Conservation (phyloP, 163 green algal genomes). For the Chlorella variabilis region DNA sequence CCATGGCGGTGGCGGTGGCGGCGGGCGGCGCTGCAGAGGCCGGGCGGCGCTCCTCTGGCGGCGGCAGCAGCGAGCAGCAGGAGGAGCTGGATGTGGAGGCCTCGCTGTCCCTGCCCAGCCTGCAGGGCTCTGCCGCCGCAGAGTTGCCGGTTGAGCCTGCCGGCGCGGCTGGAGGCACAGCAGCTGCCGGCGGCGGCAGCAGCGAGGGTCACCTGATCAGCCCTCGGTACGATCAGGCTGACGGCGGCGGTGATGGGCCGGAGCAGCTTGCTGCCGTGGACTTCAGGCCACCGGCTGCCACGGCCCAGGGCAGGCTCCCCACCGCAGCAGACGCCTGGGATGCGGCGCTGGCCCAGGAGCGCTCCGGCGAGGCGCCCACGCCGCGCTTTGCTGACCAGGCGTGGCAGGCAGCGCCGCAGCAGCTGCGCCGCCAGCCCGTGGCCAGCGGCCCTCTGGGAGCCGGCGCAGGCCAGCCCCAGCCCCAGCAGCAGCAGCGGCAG, state of each 20-base stretch:
- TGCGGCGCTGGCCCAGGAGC: not conserved
- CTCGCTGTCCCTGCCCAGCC: not conserved
- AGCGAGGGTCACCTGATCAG: slow-evolving; percentile 26
- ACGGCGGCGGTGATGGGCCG: not conserved
- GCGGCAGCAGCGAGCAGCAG: not conserved
- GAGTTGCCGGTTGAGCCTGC: not conserved
- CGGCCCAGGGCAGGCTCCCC: not conserved
- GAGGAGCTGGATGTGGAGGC: not conserved
- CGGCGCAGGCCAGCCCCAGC: not conserved
- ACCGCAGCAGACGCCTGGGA: not conserved
- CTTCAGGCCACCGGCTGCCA: too few relatives aligned
- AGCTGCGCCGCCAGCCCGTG: not conserved
- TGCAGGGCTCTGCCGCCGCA: not conserved
- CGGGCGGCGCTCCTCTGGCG: not conserved
- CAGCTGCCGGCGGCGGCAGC: not conserved
- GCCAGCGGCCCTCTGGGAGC: not conserved
- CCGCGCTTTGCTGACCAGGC: not conserved
- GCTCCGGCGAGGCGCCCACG: not conserved
- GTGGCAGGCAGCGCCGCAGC: not conserved
- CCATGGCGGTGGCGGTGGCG: not conserved
- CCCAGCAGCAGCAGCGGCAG: not conserved
- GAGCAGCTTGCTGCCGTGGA: not conserved
- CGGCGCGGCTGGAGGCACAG: not conserved
- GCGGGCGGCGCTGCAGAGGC: not conserved
- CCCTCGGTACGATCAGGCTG: not conserved